Base-by-base conservation (phyloP, 768 basidiomycete species). In the Dioszegia aurantiaca region DNA sequence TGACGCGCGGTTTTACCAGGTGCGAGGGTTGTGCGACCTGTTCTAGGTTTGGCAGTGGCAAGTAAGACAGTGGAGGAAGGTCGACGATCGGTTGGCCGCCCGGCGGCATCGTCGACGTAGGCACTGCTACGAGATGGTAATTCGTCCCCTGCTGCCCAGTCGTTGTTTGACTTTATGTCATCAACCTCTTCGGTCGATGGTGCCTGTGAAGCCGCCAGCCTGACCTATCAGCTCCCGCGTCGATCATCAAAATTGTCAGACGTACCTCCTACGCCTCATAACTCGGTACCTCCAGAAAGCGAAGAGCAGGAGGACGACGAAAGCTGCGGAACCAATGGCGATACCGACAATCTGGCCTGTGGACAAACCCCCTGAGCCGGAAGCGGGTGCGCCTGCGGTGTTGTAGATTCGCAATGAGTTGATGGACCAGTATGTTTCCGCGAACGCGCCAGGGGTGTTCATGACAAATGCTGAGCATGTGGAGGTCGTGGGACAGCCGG, bases 381-480 rank as follows among this genome's bases (percentile, higher is more conserved):
- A 45, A 24, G 69, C 64, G 14, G 65, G 44, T 31, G 65, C 48
- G 11, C 72, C 72, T 16, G 49, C 57, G 14, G 67, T 52, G 14
- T 65, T 76, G 72, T 86, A 88, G 16, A 87, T 79, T 30, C 80
- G 79, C 31, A 88, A 72, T 17, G 81, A 80, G 64, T 83, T 82
- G 72, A 89, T 80, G 61, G 83, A 83, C 86, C 86, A 89, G 73
- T 85, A 88, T 1, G 87, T 85, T 17, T 86, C 79, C 11, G 59
- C 39, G 74, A 88, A 88, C 12, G 79, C 80, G 4, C 67, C 58
- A 0, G 87, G 86, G 63, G 84, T 81, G 59, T 83, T 81, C 70
- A 83, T 73, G 28, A 87, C 86, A 62, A 80, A 86, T 60, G 83
- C 85, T n/a, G 59, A 27, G 51, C 69, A 75, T 16, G 59, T 48